Base-by-base conservation (phyloP, 257 asterid species). In the Penstemon barbatus region DNA sequence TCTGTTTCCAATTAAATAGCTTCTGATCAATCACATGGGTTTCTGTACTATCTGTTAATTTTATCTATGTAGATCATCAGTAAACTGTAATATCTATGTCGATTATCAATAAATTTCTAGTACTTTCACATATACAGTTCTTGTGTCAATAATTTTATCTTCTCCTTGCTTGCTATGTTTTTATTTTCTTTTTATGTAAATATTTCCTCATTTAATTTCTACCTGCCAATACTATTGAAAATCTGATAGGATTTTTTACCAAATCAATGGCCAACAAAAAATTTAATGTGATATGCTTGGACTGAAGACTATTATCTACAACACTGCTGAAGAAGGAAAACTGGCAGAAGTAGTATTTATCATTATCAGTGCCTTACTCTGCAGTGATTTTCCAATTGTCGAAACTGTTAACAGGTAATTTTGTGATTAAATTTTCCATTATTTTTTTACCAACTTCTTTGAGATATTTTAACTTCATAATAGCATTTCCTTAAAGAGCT, bases 21-120 rank as follows among this genome's bases (percentile, higher is more conserved):
- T 69, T 58, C 72, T 70, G 71, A 25, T 51, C 66, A 53, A 5
- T 46, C 75, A 75, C 72, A 65, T 75, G 76, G 76, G 53, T 64
- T 60, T 60, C 50, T 42, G 5, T 42, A 49, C 8, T 61, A 45
- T 65, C 55, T 44, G 4, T 12, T n/a, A 61, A 51, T 19, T 37
- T 48, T 50, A 66, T 71, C 13, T 67, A 50, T 56, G 64, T 11
- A 54, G 4, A 57, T 62, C 54, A 49, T 49, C 15, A 2, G 0
- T 15, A 15, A 15, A 15, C 18, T 15, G 18, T 15, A 15, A 15
- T 15, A 15, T 15, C 18, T 15, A 25, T 2, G 33, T 25, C 0
- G 33, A 25, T 25, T 1, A 25, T 25, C 2, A 10, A n/a, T 9
- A 18, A 8, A 13, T 25, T 55, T 55, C 0, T 50, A 57, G 66